Conservation (phyloP, 257 asterid genomes). For the Misopates orontium region DNA sequence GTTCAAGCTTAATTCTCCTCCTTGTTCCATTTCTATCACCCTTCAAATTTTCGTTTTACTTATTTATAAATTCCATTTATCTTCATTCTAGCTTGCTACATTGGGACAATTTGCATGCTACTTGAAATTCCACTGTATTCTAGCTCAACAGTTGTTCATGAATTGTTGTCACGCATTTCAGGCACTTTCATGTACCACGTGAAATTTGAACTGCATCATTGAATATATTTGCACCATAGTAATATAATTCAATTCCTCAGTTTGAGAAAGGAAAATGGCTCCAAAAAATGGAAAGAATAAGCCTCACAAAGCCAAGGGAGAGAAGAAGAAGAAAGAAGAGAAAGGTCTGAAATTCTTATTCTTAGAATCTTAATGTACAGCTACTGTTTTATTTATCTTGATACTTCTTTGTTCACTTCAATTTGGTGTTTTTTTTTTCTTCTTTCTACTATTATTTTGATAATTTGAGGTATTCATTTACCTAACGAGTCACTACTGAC, state of each 20-base stretch:
- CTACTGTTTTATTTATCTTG: background rate
- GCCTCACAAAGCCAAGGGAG: constrained; percentile 74
- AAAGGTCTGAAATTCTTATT: constrained; percentile 51
- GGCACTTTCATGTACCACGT: too few relatives aligned
- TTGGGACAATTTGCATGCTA: background rate
- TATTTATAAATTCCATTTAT: background rate
- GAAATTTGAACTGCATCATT: too few relatives aligned
- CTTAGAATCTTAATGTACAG: background rate
- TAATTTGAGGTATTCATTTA: too few relatives aligned
- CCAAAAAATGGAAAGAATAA: constrained; percentile 75
- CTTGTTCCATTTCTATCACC: background rate
- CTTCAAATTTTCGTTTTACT: too few relatives aligned
- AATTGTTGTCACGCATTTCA: too few relatives aligned
- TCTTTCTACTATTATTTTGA: too few relatives aligned
- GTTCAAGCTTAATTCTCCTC: background rate
- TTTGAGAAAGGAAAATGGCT: constrained; percentile 51
- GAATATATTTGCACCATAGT: too few relatives aligned
- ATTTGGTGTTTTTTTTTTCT: too few relatives aligned
- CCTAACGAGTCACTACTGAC: background rate
- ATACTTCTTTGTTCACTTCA: background rate
- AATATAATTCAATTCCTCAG: background rate
- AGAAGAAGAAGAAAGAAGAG: constrained; percentile 90
- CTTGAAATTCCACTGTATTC: background rate
- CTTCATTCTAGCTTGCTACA: background rate
- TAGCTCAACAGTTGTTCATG: background rate